phyloP scores from a whole-genome alignment of 129 eudicot genomes.

The Artemisia tridentata region DNA sequence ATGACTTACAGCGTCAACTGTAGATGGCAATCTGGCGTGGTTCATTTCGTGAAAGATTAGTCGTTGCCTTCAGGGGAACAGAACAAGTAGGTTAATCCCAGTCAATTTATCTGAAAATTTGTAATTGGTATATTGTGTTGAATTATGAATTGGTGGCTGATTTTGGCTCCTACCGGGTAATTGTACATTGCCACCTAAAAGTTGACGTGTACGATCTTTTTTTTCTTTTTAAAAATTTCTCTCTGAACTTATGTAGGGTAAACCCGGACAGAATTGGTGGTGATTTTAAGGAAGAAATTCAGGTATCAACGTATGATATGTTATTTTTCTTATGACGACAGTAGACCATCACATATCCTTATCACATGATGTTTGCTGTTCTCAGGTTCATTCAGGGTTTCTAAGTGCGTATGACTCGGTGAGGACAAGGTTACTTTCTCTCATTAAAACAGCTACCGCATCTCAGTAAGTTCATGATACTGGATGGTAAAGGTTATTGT shows the following conservation, averaged over 20 bases:
- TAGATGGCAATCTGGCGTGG: constrained; percentile 98
- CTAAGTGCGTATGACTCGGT: no score
- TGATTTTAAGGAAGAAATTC: constrained; percentile 83
- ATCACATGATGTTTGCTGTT: no score
- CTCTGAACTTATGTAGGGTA: constrained; percentile 44
- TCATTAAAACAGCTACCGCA: constrained; percentile 63
- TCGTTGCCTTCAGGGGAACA: constrained; percentile 95
- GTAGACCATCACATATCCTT: no score
- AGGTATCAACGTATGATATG: no score
- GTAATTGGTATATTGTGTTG: background rate
- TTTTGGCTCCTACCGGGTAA: constrained; percentile 88
- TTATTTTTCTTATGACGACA: no score
- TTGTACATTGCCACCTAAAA: constrained; percentile 18
- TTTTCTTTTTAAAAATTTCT: constrained; percentile 10
- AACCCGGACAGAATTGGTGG: constrained; percentile 98
- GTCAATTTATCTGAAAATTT: constrained; percentile 2
- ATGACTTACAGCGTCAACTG: constrained; percentile 23
- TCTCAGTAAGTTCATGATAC: constrained; percentile 45
- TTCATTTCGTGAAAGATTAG: constrained; percentile 65
- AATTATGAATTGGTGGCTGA: constrained; percentile 30
- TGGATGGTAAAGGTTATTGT: background rate
- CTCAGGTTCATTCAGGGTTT: no score
- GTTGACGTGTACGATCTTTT: constrained; percentile 3
- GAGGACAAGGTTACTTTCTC: constrained; percentile 74
- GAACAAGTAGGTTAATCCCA: constrained; percentile 67